These are phyloP conservation scores for Lactarius deliciosus DNA, from an alignment of 768 basidiomycete species.

Conservation along the genomic window DNA sequence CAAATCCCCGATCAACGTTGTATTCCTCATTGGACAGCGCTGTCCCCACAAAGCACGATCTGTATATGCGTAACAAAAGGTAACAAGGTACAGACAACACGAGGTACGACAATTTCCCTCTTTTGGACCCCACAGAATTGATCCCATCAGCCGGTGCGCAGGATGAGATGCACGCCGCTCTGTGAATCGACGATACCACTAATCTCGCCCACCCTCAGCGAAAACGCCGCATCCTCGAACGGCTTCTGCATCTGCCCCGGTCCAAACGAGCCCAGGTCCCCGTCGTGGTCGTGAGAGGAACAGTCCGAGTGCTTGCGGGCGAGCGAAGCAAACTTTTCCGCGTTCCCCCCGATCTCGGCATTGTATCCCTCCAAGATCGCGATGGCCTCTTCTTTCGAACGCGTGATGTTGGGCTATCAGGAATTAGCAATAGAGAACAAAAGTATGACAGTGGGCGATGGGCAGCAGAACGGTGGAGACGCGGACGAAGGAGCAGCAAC, in stretches of 20 bases:
- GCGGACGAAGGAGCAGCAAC: slow-evolving; percentile 30
- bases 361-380: slow-evolving; percentile 68
- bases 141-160: slow-evolving; percentile 68
- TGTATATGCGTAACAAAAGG: not conserved
- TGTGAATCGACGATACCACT: slow-evolving; percentile 85
- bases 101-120: not conserved
- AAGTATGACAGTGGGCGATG: not conserved
- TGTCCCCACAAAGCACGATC: not conserved
- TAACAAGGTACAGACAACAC: not conserved
- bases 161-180: slow-evolving; percentile 91
- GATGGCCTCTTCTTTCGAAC: slow-evolving; percentile 87
- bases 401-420: slow-evolving; percentile 69
- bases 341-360: slow-evolving; percentile 50
- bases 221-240: slow-evolving; percentile 88
- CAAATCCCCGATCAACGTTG: no score
- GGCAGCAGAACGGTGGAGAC: not conserved
- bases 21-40: not conserved
- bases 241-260: slow-evolving; percentile 95
- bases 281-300: slow-evolving; percentile 75
- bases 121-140: not conserved
- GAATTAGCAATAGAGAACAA: slow-evolving; percentile 1
- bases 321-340: slow-evolving; percentile 69
- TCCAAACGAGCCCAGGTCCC: slow-evolving; percentile 87
- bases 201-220: slow-evolving; percentile 68
- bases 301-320: slow-evolving; percentile 85